A percentile compares a stretch with the other conserved stretches of the same genome.
phyloP scores from a whole-genome alignment of 2,329 filamentous ascomycete species.

The Botrytis deweyae region DNA sequence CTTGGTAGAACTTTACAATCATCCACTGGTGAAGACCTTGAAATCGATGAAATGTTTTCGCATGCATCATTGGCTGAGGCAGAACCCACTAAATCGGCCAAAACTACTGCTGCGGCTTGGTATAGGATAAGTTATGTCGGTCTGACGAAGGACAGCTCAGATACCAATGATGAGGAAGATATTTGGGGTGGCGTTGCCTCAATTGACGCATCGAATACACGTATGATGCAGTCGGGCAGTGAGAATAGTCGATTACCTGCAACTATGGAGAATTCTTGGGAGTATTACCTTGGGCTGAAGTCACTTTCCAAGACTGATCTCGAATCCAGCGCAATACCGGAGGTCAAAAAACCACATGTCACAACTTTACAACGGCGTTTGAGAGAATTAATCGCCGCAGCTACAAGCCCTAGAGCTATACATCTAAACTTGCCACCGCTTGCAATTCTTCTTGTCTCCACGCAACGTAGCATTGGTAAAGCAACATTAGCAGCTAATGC shows the following conservation, averaged over 20 bases:
- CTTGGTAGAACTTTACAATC: conserved; percentile 77
- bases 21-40: conserved; percentile 54
- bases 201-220: conserved; percentile 82
- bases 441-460: conserved; percentile 84
- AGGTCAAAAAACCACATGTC: conserved; percentile 51
- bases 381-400: conserved; percentile 80
- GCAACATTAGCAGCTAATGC: conserved; percentile 73
- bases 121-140: conserved; percentile 82
- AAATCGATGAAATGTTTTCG: conserved; percentile 65
- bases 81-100: conserved; percentile 40
- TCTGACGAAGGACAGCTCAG: conserved; percentile 51
- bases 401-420: conserved; percentile 83
- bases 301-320: conserved; percentile 55
- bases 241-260: conserved; percentile 79
- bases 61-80: conserved; percentile 53
- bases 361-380: conserved; percentile 68
- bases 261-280: conserved; percentile 75
- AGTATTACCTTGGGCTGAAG: conserved; percentile 82
- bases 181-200: conserved; percentile 84
- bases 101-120: conserved; percentile 70
- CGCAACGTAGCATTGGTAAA: conserved; percentile 92
- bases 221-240: conserved; percentile 88
- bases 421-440: conserved; percentile 85
- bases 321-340: conserved; percentile 44
- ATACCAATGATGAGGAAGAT: conserved; percentile 59